Evolutionary conservation across 306 rosid genomes (phyloP), one percentile per base, ranked within the genome.

Genomic region (Gillenia trifoliata): DNA sequence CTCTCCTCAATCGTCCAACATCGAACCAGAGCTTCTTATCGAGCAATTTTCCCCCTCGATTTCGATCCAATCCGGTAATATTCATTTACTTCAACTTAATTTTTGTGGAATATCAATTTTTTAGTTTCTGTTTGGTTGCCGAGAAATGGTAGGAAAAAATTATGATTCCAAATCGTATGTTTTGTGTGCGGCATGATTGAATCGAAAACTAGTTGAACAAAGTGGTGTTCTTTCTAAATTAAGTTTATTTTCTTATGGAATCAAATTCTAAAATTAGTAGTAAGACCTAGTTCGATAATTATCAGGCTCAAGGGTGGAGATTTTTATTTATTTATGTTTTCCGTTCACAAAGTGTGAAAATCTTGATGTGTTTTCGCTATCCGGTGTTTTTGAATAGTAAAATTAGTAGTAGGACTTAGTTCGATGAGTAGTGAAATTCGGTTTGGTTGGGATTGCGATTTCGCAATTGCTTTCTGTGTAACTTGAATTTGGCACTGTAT

Each of bases 1-100:
- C 68, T 47, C 66, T 49, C 76, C 71, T 82, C 83, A 75, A 77
- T 36, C 70, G 8, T 34, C 43, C 72, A 16, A 62, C 75, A 2
- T 49, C 75, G 78, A 67, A 55, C 59, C 23, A 66, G 55, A 62
- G 43, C 76, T 63, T 64, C 75, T 52, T 63, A 29, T 50, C 71
- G 8, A 63, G 66, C 55, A 45, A 54, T 54, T 41, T 45, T 59
- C 22, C 3, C 8, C 25, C 12, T 26, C 16, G 54, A 66, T 56
- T 69, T 31, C 29, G n/a, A 31, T 80, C 55, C 43, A 6, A n/a
- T 38, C 15, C 34, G 19, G 75, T 65, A 56, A 72, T 31, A 12
- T 38, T 71, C 5, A 7, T 61, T 5, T 59, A 2, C 26, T 11
- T 55, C 2, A 1, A 36, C 34, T 6, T 1, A 55, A 13, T 64